Evolutionary conservation across 352 stramenopile genomes (phyloP).

Genomic region (Phytophthora macrochlamydospora): DNA sequence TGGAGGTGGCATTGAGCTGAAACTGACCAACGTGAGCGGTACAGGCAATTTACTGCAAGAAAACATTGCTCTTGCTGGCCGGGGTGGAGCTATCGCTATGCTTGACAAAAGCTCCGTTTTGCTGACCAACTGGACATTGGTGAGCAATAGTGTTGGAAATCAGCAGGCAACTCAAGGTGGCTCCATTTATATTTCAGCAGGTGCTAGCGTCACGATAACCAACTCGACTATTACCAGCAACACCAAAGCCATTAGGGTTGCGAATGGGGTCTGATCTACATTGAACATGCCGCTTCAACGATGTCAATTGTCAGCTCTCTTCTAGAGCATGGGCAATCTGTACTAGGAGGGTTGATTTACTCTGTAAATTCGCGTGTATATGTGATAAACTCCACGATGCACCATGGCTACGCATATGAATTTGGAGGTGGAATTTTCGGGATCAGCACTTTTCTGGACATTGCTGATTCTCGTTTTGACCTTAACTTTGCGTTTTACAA

Average conservation of each 20-base stretch:
- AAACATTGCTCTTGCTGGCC: slow-evolving; percentile 23
- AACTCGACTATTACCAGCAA: slow-evolving; percentile 42
- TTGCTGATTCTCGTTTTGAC: slow-evolving; percentile 30
- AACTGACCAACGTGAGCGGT: slow-evolving; percentile 28
- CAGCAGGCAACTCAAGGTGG: slow-evolving; percentile 24
- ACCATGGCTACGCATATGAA: slow-evolving; percentile 38
- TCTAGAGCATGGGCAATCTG: slow-evolving; percentile 42
- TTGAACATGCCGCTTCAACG: slow-evolving; percentile 32
- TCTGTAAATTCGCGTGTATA: slow-evolving; percentile 25
- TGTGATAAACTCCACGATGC: slow-evolving; percentile 43
- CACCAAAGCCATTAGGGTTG: slow-evolving; percentile 26
- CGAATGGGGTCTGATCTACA: slow-evolving; percentile 51
- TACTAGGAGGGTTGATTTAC: slow-evolving; percentile 56
- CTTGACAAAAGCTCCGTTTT: slow-evolving; percentile 18
- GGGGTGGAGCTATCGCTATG: slow-evolving; percentile 37
- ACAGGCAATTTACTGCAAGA: slow-evolving; percentile 21
- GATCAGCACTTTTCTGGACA: slow-evolving; percentile 22
- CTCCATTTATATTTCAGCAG: slow-evolving; percentile 31
- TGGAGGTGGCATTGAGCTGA: slow-evolving; percentile 38
- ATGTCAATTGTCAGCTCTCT: slow-evolving; percentile 43
- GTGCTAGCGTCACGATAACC: slow-evolving; percentile 21
- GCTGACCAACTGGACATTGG: slow-evolving; percentile 35
- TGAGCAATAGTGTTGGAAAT: slow-evolving; percentile 40
- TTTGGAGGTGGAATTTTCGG: slow-evolving; percentile 64
- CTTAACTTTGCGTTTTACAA: slow-evolving; percentile 67